phyloP scores from a whole-genome alignment of 331 rosid species.

The Phaseolus coccineus region DNA sequence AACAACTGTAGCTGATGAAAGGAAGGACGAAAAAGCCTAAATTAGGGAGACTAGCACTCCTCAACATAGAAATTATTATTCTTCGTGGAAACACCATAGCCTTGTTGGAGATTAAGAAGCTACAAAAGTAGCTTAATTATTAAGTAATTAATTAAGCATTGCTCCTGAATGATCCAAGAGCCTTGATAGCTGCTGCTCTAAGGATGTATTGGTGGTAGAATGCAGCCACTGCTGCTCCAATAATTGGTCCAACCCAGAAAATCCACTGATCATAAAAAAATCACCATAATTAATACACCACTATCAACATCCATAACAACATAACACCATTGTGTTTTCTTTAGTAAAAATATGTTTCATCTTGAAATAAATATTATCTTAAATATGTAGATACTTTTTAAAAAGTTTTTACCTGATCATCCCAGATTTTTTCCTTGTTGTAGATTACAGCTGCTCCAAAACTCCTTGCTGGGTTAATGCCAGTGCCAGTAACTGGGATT shows the following conservation, averaged over 20 bases:
- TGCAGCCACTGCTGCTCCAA: slow-evolving; percentile 93
- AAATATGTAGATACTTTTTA: too few relatives aligned
- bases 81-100: slow-evolving; percentile 44
- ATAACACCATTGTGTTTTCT: not conserved
- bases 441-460: slow-evolving; percentile 91
- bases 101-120: slow-evolving; percentile 26
- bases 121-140: slow-evolving; percentile 35
- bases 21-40: slow-evolving; percentile 12
- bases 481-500: slow-evolving; percentile 91
- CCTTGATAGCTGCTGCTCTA: slow-evolving; percentile 90
- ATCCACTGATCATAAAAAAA: slow-evolving; percentile 74
- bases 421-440: slow-evolving; percentile 76
- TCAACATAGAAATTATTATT: slow-evolving; percentile 44
- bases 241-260: slow-evolving; percentile 95
- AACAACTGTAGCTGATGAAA: slow-evolving; percentile 18
- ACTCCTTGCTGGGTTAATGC: slow-evolving; percentile 99
- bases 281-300: not conserved
- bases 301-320: not conserved
- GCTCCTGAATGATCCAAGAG: slow-evolving; percentile 99
- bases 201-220: slow-evolving; percentile 87
- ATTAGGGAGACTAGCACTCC: slow-evolving; percentile 52
- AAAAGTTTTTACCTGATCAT: slow-evolving; percentile 67
- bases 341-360: not conserved
- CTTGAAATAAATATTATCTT: too few relatives aligned
- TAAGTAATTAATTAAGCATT: slow-evolving; percentile 49